These are phyloP conservation scores for Diphasiastrum complanatum DNA, from an alignment of 83 land plant species.

Conservation along the genomic window DNA sequence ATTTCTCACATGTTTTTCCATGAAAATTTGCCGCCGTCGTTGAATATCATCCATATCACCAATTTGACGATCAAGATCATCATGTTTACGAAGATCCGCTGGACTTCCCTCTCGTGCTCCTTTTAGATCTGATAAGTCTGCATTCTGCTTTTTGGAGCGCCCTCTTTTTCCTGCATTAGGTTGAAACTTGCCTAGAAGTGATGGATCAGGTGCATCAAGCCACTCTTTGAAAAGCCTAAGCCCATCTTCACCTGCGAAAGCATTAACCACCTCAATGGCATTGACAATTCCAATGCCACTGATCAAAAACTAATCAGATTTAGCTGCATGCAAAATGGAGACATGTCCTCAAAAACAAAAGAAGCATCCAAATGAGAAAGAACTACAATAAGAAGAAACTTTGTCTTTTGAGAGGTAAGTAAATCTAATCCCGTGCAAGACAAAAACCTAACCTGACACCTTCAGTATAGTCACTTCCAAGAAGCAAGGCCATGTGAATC, in stretches of 20 bases:
- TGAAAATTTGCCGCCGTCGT: constrained; percentile 50
- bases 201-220: constrained; percentile 90
- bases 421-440: not conserved
- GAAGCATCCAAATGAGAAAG: too few relatives aligned
- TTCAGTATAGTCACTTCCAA: constrained; percentile 99
- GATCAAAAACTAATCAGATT: too few relatives aligned
- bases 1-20: constrained; percentile 65
- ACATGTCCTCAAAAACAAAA: too few relatives aligned
- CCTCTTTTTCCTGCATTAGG: constrained; percentile 29
- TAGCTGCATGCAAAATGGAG: too few relatives aligned
- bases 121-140: constrained; percentile 5
- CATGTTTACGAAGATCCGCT: constrained; percentile 20
- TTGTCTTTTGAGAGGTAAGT: too few relatives aligned
- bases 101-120: constrained; percentile 16
- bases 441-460: constrained; percentile 86
- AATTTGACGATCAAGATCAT: constrained; percentile 14
- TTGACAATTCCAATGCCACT: constrained; percentile 99
- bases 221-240: constrained; percentile 68
- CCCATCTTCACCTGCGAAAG: constrained; percentile 87
- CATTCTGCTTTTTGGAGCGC: constrained; percentile 20
- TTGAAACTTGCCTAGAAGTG: constrained; percentile 45
- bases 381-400: too few relatives aligned
- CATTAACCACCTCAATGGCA: constrained; percentile 94
- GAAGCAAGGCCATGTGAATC: constrained; percentile 90
- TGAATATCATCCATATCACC: constrained; percentile 18